A percentile compares a stretch with the other conserved stretches of the same genome.
Conservation (phyloP, 1,284 basidiomycete genomes). For the Phellopilus nigrolimitatus region DNA sequence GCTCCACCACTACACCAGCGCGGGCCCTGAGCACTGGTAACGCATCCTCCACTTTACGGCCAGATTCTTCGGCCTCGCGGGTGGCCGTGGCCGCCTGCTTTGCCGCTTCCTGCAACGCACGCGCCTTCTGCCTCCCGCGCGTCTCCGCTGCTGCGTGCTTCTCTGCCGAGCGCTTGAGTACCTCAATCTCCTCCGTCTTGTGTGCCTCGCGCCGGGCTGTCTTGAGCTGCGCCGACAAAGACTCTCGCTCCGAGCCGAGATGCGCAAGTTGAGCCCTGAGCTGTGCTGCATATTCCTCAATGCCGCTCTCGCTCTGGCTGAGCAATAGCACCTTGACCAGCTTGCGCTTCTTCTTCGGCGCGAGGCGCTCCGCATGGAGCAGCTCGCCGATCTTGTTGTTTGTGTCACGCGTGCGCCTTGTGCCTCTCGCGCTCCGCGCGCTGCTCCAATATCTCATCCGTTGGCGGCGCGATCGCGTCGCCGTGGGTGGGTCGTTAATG, state of each 20-base stretch:
- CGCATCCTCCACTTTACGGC: conserved; percentile 45
- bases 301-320: too few species aligned
- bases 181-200: conserved; percentile 75
- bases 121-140: conserved; percentile 66
- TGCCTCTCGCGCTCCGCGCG: too few species aligned
- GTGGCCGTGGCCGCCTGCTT: conserved; percentile 60
- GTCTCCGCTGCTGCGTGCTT: conserved; percentile 60
- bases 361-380: too few species aligned
- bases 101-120: conserved; percentile 72
- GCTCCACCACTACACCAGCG: conserved; percentile 42
- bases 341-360: too few species aligned
- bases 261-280: conserved; percentile 54
- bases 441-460: too few species aligned
- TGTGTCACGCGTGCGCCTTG: too few species aligned
- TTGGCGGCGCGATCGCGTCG: too few species aligned
- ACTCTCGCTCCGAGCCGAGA: conserved; percentile 54
- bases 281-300: conserved; percentile 59
- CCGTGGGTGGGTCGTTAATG: too few species aligned
- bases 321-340: too few species aligned
- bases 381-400: too few species aligned
- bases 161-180: conserved; percentile 66
- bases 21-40: conserved; percentile 44
- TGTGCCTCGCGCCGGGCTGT: conserved; percentile 66
- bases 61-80: conserved; percentile 48
- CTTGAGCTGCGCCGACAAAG: conserved; percentile 59